Conservation (phyloP, 2,329 filamentous ascomycete species). For the Aureobasidium sp. region DNA sequence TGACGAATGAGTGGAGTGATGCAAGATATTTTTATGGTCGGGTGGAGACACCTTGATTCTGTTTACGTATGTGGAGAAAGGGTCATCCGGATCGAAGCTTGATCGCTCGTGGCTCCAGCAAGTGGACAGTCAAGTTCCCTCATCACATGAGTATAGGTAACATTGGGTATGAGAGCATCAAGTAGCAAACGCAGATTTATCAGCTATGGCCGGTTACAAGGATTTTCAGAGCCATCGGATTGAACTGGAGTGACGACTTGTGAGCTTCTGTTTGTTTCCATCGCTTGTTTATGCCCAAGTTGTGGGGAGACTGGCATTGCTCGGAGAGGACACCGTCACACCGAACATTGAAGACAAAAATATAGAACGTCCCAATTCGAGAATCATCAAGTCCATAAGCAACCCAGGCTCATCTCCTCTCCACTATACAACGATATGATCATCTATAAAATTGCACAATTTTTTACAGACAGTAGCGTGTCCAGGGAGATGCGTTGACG, state of each 20-base stretch:
- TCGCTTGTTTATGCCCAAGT: conserved; percentile 4
- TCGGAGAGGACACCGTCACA: not conserved
- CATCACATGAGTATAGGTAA: not conserved
- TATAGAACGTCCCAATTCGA: too few species aligned
- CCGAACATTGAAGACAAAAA: not conserved
- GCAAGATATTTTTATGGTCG: conserved; percentile 4
- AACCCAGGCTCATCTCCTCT: not conserved
- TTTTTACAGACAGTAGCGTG: not conserved
- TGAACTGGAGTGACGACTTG: not conserved
- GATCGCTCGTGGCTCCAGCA: not conserved
- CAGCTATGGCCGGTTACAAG: not conserved
- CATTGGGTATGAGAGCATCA: conserved; percentile 4
- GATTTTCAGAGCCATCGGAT: not conserved
- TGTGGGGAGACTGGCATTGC: not conserved
- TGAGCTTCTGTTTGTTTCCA: conserved; percentile 1
- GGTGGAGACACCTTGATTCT: conserved; percentile 9
- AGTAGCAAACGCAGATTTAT: not conserved
- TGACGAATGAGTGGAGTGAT: conserved; percentile 8
- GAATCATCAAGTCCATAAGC: not conserved
- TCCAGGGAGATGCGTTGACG: not conserved
- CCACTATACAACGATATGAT: not conserved
- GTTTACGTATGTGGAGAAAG: conserved; percentile 13
- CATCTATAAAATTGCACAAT: not conserved
- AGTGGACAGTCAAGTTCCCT: not conserved
- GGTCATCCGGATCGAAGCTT: conserved; percentile 3